A percentile compares a stretch with the other conserved stretches of the same genome.
Evolutionary conservation across 148 eudicot species (phyloP).

Genomic region (Amaranthus palmeri): DNA sequence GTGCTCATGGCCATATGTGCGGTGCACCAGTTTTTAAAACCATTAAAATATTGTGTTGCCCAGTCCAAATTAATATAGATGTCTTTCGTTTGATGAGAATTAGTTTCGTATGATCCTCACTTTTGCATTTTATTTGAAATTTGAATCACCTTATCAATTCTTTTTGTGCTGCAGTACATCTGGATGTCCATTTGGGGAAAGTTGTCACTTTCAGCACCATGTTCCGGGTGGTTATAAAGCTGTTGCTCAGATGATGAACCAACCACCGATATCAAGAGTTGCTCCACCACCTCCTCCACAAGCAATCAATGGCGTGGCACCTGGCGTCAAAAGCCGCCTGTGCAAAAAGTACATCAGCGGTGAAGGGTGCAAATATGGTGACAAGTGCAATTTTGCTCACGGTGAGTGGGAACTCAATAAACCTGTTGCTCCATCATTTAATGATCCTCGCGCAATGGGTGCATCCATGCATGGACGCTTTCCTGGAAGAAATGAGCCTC

Average conservation of each 20-base stretch:
- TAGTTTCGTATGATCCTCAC: background rate
- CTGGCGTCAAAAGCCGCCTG: slow-evolving; percentile 43
- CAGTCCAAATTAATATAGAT: too few species aligned
- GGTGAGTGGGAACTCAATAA: slow-evolving; percentile 58
- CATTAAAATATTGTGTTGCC: background rate
- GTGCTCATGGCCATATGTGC: background rate
- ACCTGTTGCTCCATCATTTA: slow-evolving; percentile 35
- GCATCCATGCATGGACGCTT: slow-evolving; percentile 35
- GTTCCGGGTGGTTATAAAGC: slow-evolving; percentile 74
- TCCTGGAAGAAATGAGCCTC: slow-evolving; percentile 27
- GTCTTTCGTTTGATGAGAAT: background rate
- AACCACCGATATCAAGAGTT: slow-evolving; percentile 39
- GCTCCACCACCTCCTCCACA: slow-evolving; percentile 35
- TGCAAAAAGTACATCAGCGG: slow-evolving; percentile 52
- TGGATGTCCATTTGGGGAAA: slow-evolving; percentile 72
- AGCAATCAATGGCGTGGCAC: slow-evolving; percentile 34
- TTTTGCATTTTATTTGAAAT: background rate
- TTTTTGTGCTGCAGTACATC: slow-evolving; percentile 52
- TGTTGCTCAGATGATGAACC: slow-evolving; percentile 54
- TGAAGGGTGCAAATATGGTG: slow-evolving; percentile 80
- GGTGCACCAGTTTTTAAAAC: too few species aligned
- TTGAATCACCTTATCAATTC: slow-evolving; percentile 1
- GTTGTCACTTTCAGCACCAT: slow-evolving; percentile 67
- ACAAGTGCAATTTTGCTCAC: slow-evolving; percentile 71
- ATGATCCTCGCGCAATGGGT: slow-evolving; percentile 42